Percentiles rank a stretch among this genome's conserved stretches.
These are phyloP conservation scores for Hypocreales sp. DNA, from an alignment of 2,329 filamentous ascomycete species.

Conservation along the genomic window DNA sequence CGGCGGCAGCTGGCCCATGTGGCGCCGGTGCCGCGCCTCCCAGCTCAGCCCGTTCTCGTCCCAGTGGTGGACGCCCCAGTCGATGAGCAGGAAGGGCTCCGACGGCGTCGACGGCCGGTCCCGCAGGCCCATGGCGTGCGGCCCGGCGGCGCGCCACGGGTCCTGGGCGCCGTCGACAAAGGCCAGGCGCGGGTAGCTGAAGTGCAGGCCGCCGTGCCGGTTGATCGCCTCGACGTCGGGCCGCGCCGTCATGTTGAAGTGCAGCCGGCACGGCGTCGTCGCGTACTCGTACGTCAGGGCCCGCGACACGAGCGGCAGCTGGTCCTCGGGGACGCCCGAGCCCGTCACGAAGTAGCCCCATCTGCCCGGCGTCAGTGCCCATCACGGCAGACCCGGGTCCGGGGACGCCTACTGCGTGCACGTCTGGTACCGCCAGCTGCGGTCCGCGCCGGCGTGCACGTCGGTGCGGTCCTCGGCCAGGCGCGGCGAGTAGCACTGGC, in stretches of 20 bases:
- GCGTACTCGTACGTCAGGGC: conserved; percentile 48
- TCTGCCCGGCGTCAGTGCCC: conserved; percentile 18
- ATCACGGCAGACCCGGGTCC: no score
- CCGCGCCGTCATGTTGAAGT: conserved; percentile 52
- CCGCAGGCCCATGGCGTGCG: conserved; percentile 47
- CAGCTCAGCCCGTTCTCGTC: conserved; percentile 48
- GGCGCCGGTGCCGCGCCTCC: conserved; percentile 32
- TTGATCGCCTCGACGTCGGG: conserved; percentile 55
- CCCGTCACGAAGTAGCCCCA: conserved; percentile 73
- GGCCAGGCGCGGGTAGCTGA: conserved; percentile 61
- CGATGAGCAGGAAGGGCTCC: conserved; percentile 61
- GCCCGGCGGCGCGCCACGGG: conserved; percentile 63
- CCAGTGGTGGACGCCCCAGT: conserved; percentile 68
- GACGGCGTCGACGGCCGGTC: conserved; percentile 41
- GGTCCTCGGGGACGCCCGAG: conserved; percentile 45
- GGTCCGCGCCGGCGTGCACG: conserved; percentile 9
- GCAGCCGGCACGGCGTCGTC: conserved; percentile 44
- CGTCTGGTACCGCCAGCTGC: conserved; percentile 36
- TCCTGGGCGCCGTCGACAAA: conserved; percentile 63
- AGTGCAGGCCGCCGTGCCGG: conserved; percentile 57
- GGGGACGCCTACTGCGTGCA: conserved; percentile 41
- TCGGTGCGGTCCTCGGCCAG: conserved; percentile 7
- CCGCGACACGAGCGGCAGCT: conserved; percentile 58
- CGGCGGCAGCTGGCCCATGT: conserved; percentile 48
- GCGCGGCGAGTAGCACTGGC: conserved; percentile 16